Conservation (phyloP, 345 rosid species). For the Eucalyptus shirleyi region DNA sequence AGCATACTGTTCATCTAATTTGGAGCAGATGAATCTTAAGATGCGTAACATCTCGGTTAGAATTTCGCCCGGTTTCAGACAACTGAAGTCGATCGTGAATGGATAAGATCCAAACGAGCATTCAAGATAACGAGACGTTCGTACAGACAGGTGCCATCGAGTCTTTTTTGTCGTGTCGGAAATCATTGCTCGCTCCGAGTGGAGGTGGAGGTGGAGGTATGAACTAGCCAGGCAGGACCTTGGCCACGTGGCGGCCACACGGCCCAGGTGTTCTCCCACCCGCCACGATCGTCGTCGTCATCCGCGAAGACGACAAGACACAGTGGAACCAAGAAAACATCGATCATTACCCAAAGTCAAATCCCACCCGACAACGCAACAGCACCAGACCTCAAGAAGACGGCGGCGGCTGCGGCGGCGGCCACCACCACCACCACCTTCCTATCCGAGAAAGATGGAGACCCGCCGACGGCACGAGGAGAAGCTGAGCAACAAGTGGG, state of each 20-base stretch:
- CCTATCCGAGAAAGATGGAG: neutral
- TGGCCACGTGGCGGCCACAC: neutral
- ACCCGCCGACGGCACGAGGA: neutral
- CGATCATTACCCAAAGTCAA: neutral
- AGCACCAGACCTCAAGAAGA: neutral
- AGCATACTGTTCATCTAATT: neutral
- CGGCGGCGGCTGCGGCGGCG: neutral
- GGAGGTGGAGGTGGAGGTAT: neutral
- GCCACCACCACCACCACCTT: neutral
- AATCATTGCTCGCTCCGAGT: neutral
- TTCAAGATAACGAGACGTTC: neutral
- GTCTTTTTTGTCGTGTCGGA: neutral
- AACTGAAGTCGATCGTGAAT: neutral
- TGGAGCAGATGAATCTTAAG: neutral
- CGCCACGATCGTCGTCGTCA: neutral
- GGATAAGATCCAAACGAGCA: neutral
- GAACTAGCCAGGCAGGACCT: neutral
- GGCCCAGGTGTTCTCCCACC: neutral
- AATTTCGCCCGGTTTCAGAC: neutral
- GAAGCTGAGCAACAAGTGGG: constrained; percentile 26
- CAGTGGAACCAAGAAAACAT: neutral
- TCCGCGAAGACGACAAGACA: neutral
- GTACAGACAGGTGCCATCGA: neutral
- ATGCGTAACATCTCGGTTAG: neutral
- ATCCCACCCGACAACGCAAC: neutral